Evolutionary conservation across 352 stramenopile genomes (phyloP), one percentile per base, ranked within the genome.

Genomic region (Globisporangium iwayamae): DNA sequence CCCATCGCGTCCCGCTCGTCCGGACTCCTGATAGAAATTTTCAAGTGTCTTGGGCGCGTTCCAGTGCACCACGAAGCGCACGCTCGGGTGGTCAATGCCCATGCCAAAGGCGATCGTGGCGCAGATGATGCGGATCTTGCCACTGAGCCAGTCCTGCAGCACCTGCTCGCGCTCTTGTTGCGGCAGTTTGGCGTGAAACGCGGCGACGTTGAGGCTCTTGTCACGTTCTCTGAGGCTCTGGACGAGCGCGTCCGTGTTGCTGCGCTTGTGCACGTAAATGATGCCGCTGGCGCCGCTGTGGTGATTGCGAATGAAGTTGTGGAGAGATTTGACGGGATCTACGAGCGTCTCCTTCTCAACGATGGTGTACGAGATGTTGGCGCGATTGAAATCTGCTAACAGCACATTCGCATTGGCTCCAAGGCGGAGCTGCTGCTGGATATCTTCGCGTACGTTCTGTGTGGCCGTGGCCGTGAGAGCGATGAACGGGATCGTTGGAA

Each of bases 11-110:
- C 97, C 97, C 16, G 93, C 97, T 47, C 97, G 80, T 0, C 97
- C 97, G 3, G 87, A 92, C 81, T 99, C 96, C 76, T 99, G 96
- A 72, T 98, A 99, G 67, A 99, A 98, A 11, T 90, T 95, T 69
- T 99, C 97, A 6, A 99, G 69, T 16, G 85, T 95, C 67, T 88
- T 90, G n/a, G 81, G 80, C 43, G 89, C 74, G 47, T 88, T 90
- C 70, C 92, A 94, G 68, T 98, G 91, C 22, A 97, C 70, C 7
- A 98, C 88, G 60, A 96, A 97, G 50, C 88, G 83, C 47, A 96
- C 89, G 28, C 87, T 69, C n/a, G 89, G 74, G 58, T 97, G 95
- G 68, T 98, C 91, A 45, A 98, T 98, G 52, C 93, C 93, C 71
- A 98, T 87, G 46, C 91, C 91, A 73, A 98, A 98, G 20, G 91